These are phyloP conservation scores for Exophiala mesophila DNA, from an alignment of 2,329 filamentous ascomycete species.

Conservation along the genomic window DNA sequence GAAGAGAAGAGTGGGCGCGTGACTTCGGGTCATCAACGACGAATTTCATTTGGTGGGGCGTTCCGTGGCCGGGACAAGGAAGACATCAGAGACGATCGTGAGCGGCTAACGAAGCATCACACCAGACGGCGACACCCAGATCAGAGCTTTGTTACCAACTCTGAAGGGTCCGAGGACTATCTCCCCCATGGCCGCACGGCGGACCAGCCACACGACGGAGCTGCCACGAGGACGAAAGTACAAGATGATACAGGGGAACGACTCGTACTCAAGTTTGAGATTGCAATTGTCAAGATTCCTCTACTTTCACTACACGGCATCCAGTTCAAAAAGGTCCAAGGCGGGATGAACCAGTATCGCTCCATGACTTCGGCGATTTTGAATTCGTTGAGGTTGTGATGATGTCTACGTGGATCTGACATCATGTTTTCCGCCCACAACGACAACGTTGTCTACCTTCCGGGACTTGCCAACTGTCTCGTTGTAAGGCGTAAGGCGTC, in stretches of 20 bases:
- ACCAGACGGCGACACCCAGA: constrained; percentile 51
- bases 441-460: too few relatives aligned
- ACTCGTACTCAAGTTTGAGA: constrained; percentile 85
- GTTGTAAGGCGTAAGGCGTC: too few relatives aligned
- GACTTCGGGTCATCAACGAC: constrained; percentile 60
- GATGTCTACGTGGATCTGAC: not conserved
- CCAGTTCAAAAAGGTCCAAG: constrained; percentile 94
- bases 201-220: constrained; percentile 58
- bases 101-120: constrained; percentile 35
- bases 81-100: constrained; percentile 61
- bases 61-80: constrained; percentile 63
- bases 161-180: constrained; percentile 79
- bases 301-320: constrained; percentile 89
- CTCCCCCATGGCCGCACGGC: constrained; percentile 46
- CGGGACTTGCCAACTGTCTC: too few relatives aligned
- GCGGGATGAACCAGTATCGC: constrained; percentile 98
- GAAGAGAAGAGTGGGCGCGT: constrained; percentile 43
- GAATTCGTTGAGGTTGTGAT: constrained; percentile 72
- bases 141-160: constrained; percentile 72
- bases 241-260: constrained; percentile 82
- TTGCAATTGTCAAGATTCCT: constrained; percentile 95
- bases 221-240: constrained; percentile 87
- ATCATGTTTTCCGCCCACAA: too few relatives aligned
- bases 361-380: constrained; percentile 96
- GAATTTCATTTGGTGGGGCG: constrained; percentile 74